phyloP scores from a whole-genome alignment of 2,329 filamentous ascomycete genomes.

The Bipolaris cookei region DNA sequence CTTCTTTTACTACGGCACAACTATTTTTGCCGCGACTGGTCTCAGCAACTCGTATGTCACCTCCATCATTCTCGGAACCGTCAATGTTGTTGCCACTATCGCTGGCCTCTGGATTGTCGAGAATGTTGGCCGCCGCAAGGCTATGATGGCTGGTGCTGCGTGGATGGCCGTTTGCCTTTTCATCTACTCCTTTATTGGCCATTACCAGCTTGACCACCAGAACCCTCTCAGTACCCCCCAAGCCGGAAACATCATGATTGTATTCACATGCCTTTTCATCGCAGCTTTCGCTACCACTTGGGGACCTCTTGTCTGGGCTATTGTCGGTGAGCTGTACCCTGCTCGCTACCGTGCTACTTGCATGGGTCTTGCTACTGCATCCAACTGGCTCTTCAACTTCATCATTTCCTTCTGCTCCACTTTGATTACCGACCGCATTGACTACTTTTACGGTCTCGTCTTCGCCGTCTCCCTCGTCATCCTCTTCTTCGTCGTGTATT shows the following conservation, averaged over 20 bases:
- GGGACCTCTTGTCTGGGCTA: constrained; percentile 75
- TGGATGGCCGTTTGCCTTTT: constrained; percentile 66
- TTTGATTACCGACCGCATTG: constrained; percentile 74
- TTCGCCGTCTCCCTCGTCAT: constrained; percentile 72
- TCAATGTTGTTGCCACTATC: constrained; percentile 58
- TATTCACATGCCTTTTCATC: constrained; percentile 73
- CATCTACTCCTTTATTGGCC: constrained; percentile 57
- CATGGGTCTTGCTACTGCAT: constrained; percentile 53
- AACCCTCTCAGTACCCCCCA: constrained; percentile 44
- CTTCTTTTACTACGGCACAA: constrained; percentile 55
- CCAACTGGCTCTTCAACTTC: constrained; percentile 57
- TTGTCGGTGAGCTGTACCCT: constrained; percentile 70
- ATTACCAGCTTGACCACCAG: constrained; percentile 49
- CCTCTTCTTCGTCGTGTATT: constrained; percentile 72
- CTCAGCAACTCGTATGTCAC: constrained; percentile 55
- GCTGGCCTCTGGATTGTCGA: constrained; percentile 56
- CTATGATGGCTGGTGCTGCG: constrained; percentile 54
- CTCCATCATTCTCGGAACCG: constrained; percentile 57
- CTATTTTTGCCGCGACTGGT: constrained; percentile 53
- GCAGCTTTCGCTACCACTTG: constrained; percentile 71
- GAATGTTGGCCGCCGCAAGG: constrained; percentile 54
- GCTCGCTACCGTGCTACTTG: constrained; percentile 59
- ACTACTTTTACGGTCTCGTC: constrained; percentile 76
- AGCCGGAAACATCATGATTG: constrained; percentile 67
- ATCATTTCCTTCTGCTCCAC: constrained; percentile 73